These are phyloP conservation scores for Teratosphaeria zuluensis DNA, from an alignment of 2,329 filamentous ascomycete species.

Conservation along the genomic window DNA sequence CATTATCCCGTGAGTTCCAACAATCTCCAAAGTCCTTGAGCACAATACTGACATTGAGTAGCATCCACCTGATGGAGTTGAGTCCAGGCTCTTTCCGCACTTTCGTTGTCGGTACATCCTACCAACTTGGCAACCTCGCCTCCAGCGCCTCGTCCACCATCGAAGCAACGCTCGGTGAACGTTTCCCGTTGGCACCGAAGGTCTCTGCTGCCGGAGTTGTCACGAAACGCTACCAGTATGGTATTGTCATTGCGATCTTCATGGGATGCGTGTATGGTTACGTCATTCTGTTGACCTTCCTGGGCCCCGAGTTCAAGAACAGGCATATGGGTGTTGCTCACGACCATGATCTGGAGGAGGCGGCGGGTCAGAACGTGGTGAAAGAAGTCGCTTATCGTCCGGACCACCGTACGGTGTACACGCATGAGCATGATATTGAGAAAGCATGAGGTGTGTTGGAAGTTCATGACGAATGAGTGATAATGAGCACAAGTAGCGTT, in stretches of 20 bases:
- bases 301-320: conserved; percentile 46
- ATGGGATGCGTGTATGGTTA: conserved; percentile 72
- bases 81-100: conserved; percentile 63
- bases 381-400: conserved; percentile 29
- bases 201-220: conserved; percentile 20
- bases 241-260: conserved; percentile 65
- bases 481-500: background rate
- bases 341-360: conserved; percentile 21
- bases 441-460: background rate
- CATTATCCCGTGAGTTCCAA: conserved; percentile 27
- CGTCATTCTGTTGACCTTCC: conserved; percentile 50
- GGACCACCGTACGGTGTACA: background rate
- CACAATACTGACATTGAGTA: background rate
- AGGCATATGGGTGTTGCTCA: conserved; percentile 16
- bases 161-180: conserved; percentile 32
- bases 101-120: conserved; percentile 63
- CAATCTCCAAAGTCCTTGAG: background rate
- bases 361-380: conserved; percentile 12
- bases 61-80: conserved; percentile 66
- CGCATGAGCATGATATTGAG: background rate
- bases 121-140: conserved; percentile 69
- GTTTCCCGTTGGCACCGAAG: conserved; percentile 36
- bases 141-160: conserved; percentile 35
- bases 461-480: background rate
- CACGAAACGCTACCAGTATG: conserved; percentile 34